These are phyloP conservation scores for Penicillium psychrosexuale DNA, from an alignment of 2,329 filamentous ascomycete genomes.

Conservation along the genomic window DNA sequence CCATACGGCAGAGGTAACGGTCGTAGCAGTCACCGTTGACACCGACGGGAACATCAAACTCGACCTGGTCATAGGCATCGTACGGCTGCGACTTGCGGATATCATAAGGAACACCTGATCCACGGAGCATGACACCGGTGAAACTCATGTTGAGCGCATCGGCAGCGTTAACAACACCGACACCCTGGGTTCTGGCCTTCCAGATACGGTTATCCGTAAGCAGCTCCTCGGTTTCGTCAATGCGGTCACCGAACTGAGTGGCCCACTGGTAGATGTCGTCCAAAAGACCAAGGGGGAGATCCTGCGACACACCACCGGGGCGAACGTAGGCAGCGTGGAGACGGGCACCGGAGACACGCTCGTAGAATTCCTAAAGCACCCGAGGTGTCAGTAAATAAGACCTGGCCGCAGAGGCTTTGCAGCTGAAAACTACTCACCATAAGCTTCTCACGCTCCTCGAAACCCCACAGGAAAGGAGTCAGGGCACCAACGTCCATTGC, in stretches of 20 bases:
- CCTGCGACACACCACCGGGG: constrained; percentile 92
- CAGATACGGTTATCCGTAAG: constrained; percentile 99
- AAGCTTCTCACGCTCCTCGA: constrained; percentile 98
- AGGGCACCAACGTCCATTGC: constrained; percentile 98
- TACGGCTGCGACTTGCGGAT: constrained; percentile 96
- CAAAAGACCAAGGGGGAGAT: constrained; percentile 86
- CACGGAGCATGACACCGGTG: constrained; percentile 95
- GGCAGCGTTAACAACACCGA: constrained; percentile 85
- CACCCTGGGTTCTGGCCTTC: constrained; percentile 85
- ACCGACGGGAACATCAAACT: constrained; percentile 96
- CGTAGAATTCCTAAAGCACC: constrained; percentile 84
- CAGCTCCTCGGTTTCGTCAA: constrained; percentile 98
- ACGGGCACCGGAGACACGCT: constrained; percentile 96
- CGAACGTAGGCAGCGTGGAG: constrained; percentile 96
- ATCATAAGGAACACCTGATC: constrained; percentile 94
- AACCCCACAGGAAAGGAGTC: constrained; percentile 98
- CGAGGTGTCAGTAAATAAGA: constrained; percentile 16
- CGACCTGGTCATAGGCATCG: constrained; percentile 95
- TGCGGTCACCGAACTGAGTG: constrained; percentile 95
- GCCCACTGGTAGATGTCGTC: constrained; percentile 99
- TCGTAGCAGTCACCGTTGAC: constrained; percentile 99
- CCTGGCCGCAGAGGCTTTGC: neutral
- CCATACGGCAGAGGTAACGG: constrained; percentile 98
- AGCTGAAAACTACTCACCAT: constrained; percentile 65
- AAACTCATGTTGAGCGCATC: constrained; percentile 98